These are phyloP conservation scores for Drechslerella stenobrocha DNA, from an alignment of 2,329 filamentous ascomycete species.

Conservation along the genomic window DNA sequence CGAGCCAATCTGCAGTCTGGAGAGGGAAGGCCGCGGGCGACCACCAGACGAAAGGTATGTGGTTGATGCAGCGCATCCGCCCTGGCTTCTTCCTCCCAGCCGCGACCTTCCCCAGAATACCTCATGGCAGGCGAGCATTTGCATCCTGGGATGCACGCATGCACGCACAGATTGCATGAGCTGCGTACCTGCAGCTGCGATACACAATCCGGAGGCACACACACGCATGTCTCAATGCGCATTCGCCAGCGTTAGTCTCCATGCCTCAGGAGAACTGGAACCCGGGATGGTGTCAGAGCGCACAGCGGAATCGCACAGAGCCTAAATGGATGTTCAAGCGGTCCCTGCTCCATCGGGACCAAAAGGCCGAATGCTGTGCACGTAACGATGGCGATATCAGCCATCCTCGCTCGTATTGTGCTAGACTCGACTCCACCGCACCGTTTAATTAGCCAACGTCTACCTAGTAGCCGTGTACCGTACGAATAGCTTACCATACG, in stretches of 20 bases:
- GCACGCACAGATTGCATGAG: conserved; percentile 1
- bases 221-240: not conserved
- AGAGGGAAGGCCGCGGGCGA: not conserved
- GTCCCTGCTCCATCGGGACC: conserved; percentile 32
- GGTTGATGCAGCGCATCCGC: not conserved
- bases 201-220: conserved; percentile 9
- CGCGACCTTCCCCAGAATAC: conserved; percentile 11
- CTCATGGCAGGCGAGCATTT: not conserved
- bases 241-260: not conserved
- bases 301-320: conserved; percentile 23
- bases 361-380: conserved; percentile 11
- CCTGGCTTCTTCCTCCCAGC: not conserved
- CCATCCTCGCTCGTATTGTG: conserved; percentile 1
- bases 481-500: no score
- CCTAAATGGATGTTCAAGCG: conserved; percentile 16
- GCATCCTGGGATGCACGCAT: not conserved
- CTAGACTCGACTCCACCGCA: not conserved
- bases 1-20: not conserved
- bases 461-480: no score
- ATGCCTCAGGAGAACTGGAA: not conserved
- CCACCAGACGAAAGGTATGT: not conserved
- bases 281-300: conserved; percentile 1
- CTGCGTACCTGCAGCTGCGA: conserved; percentile 34
- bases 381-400: conserved; percentile 8
- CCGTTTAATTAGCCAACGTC: no score